These are phyloP conservation scores for Monosporascus sp. DNA, from an alignment of 2,329 filamentous ascomycete species.

Conservation along the genomic window DNA sequence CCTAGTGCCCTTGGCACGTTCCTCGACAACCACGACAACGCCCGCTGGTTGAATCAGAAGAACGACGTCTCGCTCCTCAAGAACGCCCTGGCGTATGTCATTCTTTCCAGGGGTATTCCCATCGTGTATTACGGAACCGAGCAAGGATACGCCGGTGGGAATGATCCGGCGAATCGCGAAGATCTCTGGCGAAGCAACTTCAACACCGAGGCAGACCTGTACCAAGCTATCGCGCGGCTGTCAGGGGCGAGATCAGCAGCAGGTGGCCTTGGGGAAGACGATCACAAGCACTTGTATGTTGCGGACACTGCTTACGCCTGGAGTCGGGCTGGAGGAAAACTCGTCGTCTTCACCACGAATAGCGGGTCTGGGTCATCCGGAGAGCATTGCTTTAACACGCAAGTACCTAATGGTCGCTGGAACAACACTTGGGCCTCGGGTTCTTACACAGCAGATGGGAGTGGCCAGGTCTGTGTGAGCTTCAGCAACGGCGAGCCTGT, in stretches of 20 bases:
- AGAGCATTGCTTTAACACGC: constrained; percentile 37
- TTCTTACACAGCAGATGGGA: constrained; percentile 31
- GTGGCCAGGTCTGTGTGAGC: constrained; percentile 34
- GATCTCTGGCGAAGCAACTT: constrained; percentile 52
- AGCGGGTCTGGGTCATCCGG: constrained; percentile 31
- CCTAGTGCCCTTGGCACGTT: constrained; percentile 44
- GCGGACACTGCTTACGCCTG: constrained; percentile 38
- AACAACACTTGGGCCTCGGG: constrained; percentile 32
- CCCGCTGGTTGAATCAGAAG: constrained; percentile 47
- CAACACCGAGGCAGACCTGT: constrained; percentile 39
- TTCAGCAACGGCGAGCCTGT: constrained; percentile 37
- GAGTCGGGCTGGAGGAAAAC: constrained; percentile 35
- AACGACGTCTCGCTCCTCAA: constrained; percentile 50
- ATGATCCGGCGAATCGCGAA: constrained; percentile 49
- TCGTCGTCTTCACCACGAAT: constrained; percentile 41
- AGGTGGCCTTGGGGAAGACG: constrained; percentile 37
- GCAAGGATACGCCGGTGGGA: constrained; percentile 48
- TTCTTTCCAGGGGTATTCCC: constrained; percentile 56
- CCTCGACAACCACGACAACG: constrained; percentile 54
- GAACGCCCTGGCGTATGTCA: constrained; percentile 56
- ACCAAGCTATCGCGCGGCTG: constrained; percentile 39
- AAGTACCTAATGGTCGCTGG: constrained; percentile 32
- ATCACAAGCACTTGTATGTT: constrained; percentile 38
- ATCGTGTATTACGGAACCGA: constrained; percentile 63
- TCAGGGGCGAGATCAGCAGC: constrained; percentile 40